A percentile compares a stretch with the other conserved stretches of the same genome.
Conservation (phyloP, 192 early-diverging fungal species). For the Coemansia asiatica region DNA sequence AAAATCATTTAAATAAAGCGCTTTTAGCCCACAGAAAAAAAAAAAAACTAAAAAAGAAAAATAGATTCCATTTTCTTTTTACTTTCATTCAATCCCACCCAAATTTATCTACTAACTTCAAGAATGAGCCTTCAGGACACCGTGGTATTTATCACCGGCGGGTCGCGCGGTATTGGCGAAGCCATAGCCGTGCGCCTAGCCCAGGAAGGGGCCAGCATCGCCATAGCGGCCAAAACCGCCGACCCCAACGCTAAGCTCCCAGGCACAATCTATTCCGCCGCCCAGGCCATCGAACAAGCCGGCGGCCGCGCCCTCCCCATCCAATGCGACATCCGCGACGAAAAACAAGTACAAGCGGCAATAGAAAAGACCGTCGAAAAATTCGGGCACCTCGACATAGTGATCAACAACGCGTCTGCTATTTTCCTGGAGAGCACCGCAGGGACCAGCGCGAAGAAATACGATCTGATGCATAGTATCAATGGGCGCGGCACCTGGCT, state of each 20-base stretch:
- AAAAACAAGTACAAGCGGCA: slow-evolving; percentile 68
- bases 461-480: slow-evolving; percentile 74
- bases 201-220: slow-evolving; percentile 66
- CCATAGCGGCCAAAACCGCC: slow-evolving; percentile 75
- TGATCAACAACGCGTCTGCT: slow-evolving; percentile 80
- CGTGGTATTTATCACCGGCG: slow-evolving; percentile 62
- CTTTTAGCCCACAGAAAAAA: background rate
- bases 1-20: too few relatives aligned
- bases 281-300: slow-evolving; percentile 66
- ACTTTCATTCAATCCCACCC: background rate
- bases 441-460: slow-evolving; percentile 59
- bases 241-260: slow-evolving; percentile 72
- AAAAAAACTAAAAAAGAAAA: too few relatives aligned
- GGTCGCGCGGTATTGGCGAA: slow-evolving; percentile 73
- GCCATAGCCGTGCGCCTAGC: slow-evolving; percentile 71
- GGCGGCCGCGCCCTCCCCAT: slow-evolving; percentile 77
- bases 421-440: slow-evolving; percentile 67
- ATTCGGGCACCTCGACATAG: slow-evolving; percentile 82
- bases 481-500: slow-evolving; percentile 81
- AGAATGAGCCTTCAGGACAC: slow-evolving; percentile 4
- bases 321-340: slow-evolving; percentile 81
- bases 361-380: slow-evolving; percentile 62
- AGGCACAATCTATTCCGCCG: slow-evolving; percentile 81
- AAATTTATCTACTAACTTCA: too few relatives aligned
- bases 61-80: too few relatives aligned